Percentiles rank a stretch among this genome's conserved stretches.
Evolutionary conservation across 805 yeast genomes (phyloP).

Genomic region (Yarrowia sp.): DNA sequence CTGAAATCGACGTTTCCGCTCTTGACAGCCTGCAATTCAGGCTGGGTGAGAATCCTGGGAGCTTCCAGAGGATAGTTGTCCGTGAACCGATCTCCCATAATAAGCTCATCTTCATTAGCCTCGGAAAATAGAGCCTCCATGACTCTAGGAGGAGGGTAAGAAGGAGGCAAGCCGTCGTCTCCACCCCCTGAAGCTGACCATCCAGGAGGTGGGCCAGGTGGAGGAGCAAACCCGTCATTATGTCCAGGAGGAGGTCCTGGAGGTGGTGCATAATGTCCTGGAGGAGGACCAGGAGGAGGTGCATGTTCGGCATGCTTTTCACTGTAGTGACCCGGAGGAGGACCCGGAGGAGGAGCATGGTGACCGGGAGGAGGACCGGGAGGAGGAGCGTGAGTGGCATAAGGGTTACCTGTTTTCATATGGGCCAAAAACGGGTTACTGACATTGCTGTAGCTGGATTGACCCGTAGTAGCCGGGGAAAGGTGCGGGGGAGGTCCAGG

Average conservation of each 20-base stretch:
- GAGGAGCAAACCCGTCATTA: conserved; percentile 11
- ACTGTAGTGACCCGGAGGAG: conserved; percentile 3
- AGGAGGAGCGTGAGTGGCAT: conserved; percentile 3
- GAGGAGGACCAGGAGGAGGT: conserved; percentile 5
- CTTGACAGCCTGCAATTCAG: not conserved
- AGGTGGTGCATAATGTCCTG: conserved; percentile 7
- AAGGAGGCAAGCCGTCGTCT: conserved; percentile 14
- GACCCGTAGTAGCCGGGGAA: not conserved
- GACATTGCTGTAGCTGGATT: not conserved
- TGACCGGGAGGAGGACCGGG: conserved; percentile 1
- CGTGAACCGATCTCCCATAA: conserved; percentile 16
- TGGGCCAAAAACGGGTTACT: conserved; percentile 3
- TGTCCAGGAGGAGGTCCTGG: conserved; percentile 21
- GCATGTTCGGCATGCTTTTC: not conserved
- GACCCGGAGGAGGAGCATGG: not conserved
- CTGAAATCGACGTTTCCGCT: conserved; percentile 8
- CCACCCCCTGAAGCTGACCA: not conserved
- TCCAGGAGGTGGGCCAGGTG: conserved; percentile 25
- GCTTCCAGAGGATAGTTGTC: conserved; percentile 22
- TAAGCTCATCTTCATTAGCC: conserved; percentile 10
- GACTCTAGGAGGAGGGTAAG: conserved; percentile 19
- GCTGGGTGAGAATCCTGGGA: conserved; percentile 5
- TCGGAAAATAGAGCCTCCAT: conserved; percentile 25
- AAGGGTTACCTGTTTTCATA: conserved; percentile 15
- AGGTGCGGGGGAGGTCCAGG: conserved; percentile 10